Evolutionary conservation across 1,139 yeast species (phyloP).

Genomic region (Candida tropicalis): DNA sequence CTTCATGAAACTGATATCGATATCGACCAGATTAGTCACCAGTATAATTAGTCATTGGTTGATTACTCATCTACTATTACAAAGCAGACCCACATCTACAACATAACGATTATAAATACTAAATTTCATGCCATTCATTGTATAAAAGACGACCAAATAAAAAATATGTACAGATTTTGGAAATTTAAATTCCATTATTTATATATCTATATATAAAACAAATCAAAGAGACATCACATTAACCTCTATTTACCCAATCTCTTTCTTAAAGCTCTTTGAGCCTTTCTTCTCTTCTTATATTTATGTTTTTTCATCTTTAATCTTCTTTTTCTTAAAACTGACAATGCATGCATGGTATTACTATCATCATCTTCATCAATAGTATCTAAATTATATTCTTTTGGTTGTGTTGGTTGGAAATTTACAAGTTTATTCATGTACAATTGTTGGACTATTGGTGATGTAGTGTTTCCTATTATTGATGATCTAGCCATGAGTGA

Average conservation of each 20-base stretch:
- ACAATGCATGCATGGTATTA: constrained; percentile 48
- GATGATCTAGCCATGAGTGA: constrained; percentile 1
- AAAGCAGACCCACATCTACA: too few relatives aligned
- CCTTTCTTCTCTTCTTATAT: constrained; percentile 71
- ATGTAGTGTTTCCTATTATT: not conserved
- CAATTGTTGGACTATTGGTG: constrained; percentile 9
- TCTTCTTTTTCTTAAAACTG: constrained; percentile 69
- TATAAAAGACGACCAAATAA: too few relatives aligned
- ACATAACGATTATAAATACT: not conserved
- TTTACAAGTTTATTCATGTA: not conserved
- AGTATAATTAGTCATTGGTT: too few relatives aligned
- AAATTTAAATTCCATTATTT: not conserved
- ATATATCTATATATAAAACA: not conserved
- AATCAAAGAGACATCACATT: not conserved
- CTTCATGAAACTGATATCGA: too few relatives aligned
- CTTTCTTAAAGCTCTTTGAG: constrained; percentile 59
- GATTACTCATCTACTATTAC: not conserved
- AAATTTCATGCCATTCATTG: too few relatives aligned
- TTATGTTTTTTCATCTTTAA: constrained; percentile 76
- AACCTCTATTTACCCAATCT: constrained; percentile 47
- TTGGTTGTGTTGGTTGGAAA: not conserved
- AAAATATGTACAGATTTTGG: not conserved
- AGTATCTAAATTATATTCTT: constrained; percentile 7
- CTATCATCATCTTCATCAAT: constrained; percentile 19
- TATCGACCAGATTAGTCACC: too few relatives aligned